A percentile compares a stretch with the other conserved stretches of the same genome.
Evolutionary conservation across 2,329 filamentous ascomycete species (phyloP).

Genomic region (Elsinoe ampelina): DNA sequence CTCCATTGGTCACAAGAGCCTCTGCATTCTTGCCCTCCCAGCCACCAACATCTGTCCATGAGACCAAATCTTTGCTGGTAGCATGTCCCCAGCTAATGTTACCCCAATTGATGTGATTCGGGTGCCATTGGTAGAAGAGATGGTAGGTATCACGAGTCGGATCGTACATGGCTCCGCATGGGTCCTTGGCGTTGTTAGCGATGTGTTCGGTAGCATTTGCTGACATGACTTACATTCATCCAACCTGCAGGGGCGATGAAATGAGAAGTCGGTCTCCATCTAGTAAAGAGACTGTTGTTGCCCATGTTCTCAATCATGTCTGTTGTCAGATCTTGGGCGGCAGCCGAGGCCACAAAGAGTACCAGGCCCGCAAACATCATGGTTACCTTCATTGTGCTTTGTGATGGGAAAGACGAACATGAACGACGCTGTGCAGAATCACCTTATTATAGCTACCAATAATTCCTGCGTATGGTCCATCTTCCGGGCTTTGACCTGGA

Average conservation of each 20-base stretch:
- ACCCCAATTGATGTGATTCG: conserved; percentile 40
- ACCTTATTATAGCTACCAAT: not conserved
- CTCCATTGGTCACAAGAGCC: conserved; percentile 28
- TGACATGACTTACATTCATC: conserved; percentile 31
- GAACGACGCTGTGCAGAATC: not conserved
- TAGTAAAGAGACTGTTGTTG: conserved; percentile 41
- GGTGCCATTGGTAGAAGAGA: conserved; percentile 45
- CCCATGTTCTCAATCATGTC: conserved; percentile 27
- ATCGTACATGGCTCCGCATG: conserved; percentile 44
- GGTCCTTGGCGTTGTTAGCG: conserved; percentile 29
- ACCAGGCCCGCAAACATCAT: not conserved
- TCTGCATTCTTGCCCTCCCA: conserved; percentile 38
- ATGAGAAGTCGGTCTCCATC: conserved; percentile 40
- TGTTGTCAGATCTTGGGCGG: conserved; percentile 21
- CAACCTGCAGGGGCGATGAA: conserved; percentile 41
- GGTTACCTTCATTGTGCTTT: not conserved
- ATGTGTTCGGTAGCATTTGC: not conserved
- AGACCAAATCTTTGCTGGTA: conserved; percentile 41
- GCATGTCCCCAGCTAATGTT: conserved; percentile 46
- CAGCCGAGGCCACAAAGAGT: not conserved
- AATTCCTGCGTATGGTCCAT: not conserved
- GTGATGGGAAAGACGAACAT: not conserved
- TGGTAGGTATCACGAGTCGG: conserved; percentile 41
- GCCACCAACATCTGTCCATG: conserved; percentile 36
- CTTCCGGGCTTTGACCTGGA: not conserved